phyloP scores from a whole-genome alignment of 805 yeast genomes.

The Cyberlindnera subsufficiens region DNA sequence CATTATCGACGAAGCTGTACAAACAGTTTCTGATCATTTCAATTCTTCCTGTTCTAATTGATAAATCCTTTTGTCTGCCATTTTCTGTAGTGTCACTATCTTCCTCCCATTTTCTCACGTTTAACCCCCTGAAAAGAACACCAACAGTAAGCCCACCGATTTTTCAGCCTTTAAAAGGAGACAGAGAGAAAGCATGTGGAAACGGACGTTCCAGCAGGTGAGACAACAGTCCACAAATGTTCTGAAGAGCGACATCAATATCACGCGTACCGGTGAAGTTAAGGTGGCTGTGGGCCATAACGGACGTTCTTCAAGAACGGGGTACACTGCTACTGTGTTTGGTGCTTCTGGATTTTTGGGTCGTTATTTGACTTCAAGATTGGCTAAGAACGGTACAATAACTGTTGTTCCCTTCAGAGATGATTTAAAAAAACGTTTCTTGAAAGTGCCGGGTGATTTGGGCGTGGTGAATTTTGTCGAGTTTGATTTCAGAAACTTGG shows the following conservation, averaged over 20 bases:
- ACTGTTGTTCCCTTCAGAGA: slow-evolving; percentile 79
- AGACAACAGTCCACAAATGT: slow-evolving; percentile 18
- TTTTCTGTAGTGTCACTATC: not conserved
- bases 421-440: slow-evolving; percentile 67
- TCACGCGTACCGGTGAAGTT: slow-evolving; percentile 73
- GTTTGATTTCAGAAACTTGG: slow-evolving; percentile 71
- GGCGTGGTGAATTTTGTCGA: slow-evolving; percentile 85
- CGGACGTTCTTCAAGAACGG: slow-evolving; percentile 81
- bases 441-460: slow-evolving; percentile 79
- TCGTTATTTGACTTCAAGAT: slow-evolving; percentile 58
- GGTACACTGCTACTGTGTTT: slow-evolving; percentile 83
- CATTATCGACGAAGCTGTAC: too few relatives aligned
- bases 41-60: not conserved
- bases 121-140: not conserved
- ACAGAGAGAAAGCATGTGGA: not conserved
- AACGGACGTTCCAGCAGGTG: slow-evolving; percentile 4
- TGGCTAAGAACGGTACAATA: slow-evolving; percentile 78
- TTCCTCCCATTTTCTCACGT: not conserved
- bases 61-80: not conserved
- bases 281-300: slow-evolving; percentile 68
- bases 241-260: slow-evolving; percentile 53
- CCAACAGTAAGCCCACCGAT: not conserved
- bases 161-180: not conserved
- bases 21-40: too few relatives aligned
- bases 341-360: slow-evolving; percentile 82